Conservation (phyloP, 345 rosid genomes). For the Bretschneidera sinensis region DNA sequence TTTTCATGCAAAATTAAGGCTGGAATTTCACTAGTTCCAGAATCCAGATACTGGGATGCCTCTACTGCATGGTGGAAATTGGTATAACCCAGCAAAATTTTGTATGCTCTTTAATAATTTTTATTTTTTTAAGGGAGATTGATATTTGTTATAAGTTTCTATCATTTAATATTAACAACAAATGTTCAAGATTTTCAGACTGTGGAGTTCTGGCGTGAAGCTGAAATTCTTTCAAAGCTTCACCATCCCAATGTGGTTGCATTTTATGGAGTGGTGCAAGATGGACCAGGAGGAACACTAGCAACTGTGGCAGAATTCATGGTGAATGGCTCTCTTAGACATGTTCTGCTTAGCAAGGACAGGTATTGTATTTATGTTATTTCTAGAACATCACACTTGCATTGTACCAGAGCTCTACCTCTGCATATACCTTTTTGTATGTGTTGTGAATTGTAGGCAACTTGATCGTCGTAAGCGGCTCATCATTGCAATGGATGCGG, state of each 20-base stretch:
- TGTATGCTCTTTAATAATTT: no score
- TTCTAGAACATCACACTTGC: no score
- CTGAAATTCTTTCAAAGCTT: slow-evolving; percentile 84
- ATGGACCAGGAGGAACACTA: slow-evolving; percentile 81
- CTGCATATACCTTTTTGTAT: no score
- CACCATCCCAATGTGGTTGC: slow-evolving; percentile 98
- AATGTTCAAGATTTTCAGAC: slow-evolving; percentile 48
- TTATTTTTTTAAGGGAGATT: no score
- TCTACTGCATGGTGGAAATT: no score
- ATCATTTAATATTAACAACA: no score
- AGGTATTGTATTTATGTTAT: slow-evolving; percentile 31
- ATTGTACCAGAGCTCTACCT: no score
- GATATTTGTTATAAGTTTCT: no score
- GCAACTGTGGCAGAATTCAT: slow-evolving; percentile 90
- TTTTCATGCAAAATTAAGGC: no score
- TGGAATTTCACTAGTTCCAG: no score
- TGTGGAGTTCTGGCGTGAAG: slow-evolving; percentile 84
- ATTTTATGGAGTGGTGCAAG: slow-evolving; percentile 93
- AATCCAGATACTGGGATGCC: no score
- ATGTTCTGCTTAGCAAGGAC: slow-evolving; percentile 79
- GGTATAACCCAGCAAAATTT: no score
- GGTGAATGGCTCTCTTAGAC: slow-evolving; percentile 96
- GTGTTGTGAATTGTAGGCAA: slow-evolving; percentile 42
- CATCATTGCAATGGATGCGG: slow-evolving; percentile 86
- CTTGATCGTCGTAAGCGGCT: slow-evolving; percentile 73